A percentile compares a stretch with the other conserved stretches of the same genome.
Evolutionary conservation across 495 filamentous ascomycete species (phyloP).

Genomic region (Penicillium dipodomyicola): DNA sequence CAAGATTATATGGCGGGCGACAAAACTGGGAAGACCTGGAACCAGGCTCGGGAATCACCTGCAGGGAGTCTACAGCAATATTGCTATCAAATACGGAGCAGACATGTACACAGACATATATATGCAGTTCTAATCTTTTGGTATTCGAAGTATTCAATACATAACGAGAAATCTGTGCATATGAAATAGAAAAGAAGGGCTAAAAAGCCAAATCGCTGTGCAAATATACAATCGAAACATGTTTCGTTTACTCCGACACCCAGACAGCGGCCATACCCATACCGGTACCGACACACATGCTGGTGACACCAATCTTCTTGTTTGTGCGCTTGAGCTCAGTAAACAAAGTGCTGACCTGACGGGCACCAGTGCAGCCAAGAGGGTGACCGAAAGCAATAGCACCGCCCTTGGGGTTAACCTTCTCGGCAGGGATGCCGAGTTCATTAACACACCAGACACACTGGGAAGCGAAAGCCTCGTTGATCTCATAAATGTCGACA

Average conservation of each 20-base stretch:
- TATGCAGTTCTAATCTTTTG: conserved; percentile 25
- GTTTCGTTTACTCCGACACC: conserved; percentile 69
- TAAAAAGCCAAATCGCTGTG: conserved; percentile 32
- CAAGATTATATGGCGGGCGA: neutral
- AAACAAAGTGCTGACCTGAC: conserved; percentile 89
- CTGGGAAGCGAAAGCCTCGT: conserved; percentile 96
- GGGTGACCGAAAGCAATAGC: conserved; percentile 99
- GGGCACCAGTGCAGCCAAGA: conserved; percentile 87
- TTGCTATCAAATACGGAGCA: conserved; percentile 4
- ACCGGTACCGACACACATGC: conserved; percentile 95
- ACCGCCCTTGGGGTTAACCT: conserved; percentile 96
- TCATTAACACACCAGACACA: conserved; percentile 91
- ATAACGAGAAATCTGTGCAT: conserved; percentile 23
- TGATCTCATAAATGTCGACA: conserved; percentile 98
- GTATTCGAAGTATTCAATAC: conserved; percentile 33
- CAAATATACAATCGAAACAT: conserved; percentile 25
- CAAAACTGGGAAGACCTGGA: neutral
- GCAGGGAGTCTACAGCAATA: neutral
- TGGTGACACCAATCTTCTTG: conserved; percentile 84
- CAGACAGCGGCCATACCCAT: conserved; percentile 97
- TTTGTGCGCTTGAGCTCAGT: conserved; percentile 80
- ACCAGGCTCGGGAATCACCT: neutral
- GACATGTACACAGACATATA: neutral
- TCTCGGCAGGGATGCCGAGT: conserved; percentile 69
- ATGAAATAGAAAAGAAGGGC: conserved; percentile 9